Conservation (phyloP, 192 early-diverging fungal genomes). For the Allomyces macrogynus region DNA sequence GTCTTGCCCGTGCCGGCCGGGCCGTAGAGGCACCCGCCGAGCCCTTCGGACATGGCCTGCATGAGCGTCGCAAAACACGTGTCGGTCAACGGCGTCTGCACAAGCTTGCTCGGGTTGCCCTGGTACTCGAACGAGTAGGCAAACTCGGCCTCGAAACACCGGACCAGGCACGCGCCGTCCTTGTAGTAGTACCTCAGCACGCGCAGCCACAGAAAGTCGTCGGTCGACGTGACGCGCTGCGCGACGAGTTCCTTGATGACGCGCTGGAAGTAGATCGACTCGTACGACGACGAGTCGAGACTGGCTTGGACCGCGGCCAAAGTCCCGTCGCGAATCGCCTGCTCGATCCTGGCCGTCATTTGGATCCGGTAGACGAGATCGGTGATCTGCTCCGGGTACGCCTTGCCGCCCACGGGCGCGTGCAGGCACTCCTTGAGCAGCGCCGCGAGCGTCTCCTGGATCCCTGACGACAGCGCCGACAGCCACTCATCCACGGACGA, state of each 20-base stretch:
- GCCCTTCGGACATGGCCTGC: conserved; percentile 74
- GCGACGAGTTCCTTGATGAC: conserved; percentile 96
- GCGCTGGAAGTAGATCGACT: conserved; percentile 93
- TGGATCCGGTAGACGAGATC: conserved; percentile 9
- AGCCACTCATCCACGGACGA: conserved; percentile 97
- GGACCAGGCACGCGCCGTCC: conserved; percentile 38
- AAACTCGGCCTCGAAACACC: conserved; percentile 58
- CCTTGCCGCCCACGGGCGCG: neutral
- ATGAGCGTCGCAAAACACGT: conserved; percentile 95
- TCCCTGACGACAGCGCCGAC: conserved; percentile 75
- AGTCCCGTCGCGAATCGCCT: conserved; percentile 9
- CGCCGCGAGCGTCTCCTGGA: conserved; percentile 62
- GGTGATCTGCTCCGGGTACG: neutral
- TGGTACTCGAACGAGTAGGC: conserved; percentile 95
- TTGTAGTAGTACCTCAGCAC: conserved; percentile 88
- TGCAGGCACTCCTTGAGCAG: conserved; percentile 46
- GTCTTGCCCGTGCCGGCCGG: conserved; percentile 99
- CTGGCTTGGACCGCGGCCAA: conserved; percentile 34
- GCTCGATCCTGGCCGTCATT: conserved; percentile 38
- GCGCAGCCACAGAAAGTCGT: conserved; percentile 88
- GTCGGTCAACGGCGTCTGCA: conserved; percentile 98
- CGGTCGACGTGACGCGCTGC: conserved; percentile 49
- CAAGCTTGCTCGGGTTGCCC: conserved; percentile 84
- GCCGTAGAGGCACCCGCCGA: conserved; percentile 98
- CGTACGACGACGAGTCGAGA: conserved; percentile 74